phyloP scores from a whole-genome alignment of 2,329 filamentous ascomycete species.

The Aureobasidium subglaciale region DNA sequence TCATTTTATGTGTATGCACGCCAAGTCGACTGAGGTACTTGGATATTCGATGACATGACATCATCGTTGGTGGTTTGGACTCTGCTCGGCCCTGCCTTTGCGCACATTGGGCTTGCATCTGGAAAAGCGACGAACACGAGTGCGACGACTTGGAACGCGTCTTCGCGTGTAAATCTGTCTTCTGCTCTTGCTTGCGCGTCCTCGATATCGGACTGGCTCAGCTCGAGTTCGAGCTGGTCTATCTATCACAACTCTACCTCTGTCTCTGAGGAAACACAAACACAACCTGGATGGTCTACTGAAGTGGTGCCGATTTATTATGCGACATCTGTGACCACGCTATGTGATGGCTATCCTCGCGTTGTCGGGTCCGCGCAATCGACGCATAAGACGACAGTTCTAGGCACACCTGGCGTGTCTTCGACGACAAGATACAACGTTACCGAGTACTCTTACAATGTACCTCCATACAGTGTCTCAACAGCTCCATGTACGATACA shows the following conservation, averaged over 20 bases:
- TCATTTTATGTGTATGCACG: no score
- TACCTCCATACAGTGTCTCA: not conserved
- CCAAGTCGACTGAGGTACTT: no score
- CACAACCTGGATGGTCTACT: not conserved
- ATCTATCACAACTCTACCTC: not conserved
- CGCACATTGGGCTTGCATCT: no score
- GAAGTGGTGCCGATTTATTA: not conserved
- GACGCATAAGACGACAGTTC: not conserved
- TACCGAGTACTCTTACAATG: not conserved
- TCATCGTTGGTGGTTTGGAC: no score
- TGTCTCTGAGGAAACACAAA: not conserved
- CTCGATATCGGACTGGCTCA: no score
- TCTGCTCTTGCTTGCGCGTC: no score
- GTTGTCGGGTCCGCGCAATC: not conserved
- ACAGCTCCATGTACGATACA: not conserved
- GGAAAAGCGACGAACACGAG: no score
- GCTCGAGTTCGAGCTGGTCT: not conserved
- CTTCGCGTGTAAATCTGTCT: no score
- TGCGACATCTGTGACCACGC: not conserved
- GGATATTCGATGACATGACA: no score
- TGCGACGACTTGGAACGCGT: no score
- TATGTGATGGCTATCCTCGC: constrained; percentile 1
- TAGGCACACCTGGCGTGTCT: not conserved
- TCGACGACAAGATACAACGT: not conserved
- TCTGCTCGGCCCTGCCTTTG: no score